Evolutionary conservation across 495 filamentous ascomycete genomes (phyloP).

Genomic region (Aspergillus homomorphus): DNA sequence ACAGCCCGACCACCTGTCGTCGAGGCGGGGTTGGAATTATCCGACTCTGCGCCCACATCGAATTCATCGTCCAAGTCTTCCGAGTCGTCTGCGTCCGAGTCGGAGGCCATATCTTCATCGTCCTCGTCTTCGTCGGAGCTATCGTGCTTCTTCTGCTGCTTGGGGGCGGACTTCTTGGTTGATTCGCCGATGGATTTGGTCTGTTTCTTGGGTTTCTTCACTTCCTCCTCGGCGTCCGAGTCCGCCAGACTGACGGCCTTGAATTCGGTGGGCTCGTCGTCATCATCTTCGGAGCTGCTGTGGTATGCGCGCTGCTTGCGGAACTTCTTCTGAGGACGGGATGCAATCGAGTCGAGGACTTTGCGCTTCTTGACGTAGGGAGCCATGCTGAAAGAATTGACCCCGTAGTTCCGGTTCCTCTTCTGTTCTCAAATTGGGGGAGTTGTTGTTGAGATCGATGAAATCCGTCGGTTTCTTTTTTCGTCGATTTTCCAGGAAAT

Average conservation of each 20-base stretch:
- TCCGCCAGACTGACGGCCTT: constrained; percentile 64
- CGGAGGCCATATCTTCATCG: constrained; percentile 35
- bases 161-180: constrained; percentile 2
- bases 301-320: constrained; percentile 68
- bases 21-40: constrained; percentile 19
- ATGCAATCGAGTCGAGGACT: constrained; percentile 54
- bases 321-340: constrained; percentile 64
- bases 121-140: constrained; percentile 24
- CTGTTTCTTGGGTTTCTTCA: constrained; percentile 28
- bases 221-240: constrained; percentile 55
- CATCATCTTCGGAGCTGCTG: constrained; percentile 64
- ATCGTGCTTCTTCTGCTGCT: constrained; percentile 13
- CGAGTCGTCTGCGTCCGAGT: constrained; percentile 22
- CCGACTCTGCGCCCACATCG: constrained; percentile 27
- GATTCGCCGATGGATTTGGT: constrained; percentile 10
- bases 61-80: constrained; percentile 19
- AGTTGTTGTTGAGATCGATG: not conserved
- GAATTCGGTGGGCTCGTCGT: constrained; percentile 47
- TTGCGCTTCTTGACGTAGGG: constrained; percentile 56
- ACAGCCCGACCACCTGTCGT: constrained; percentile 27
- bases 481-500: constrained; percentile 13
- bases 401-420: not conserved
- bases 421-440: not conserved
- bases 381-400: constrained; percentile 30
- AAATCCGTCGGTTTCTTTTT: constrained; percentile 1